Base-by-base conservation (phyloP, 139 green algal genomes). In the Auxenochlorella pyrenoidosa region DNA sequence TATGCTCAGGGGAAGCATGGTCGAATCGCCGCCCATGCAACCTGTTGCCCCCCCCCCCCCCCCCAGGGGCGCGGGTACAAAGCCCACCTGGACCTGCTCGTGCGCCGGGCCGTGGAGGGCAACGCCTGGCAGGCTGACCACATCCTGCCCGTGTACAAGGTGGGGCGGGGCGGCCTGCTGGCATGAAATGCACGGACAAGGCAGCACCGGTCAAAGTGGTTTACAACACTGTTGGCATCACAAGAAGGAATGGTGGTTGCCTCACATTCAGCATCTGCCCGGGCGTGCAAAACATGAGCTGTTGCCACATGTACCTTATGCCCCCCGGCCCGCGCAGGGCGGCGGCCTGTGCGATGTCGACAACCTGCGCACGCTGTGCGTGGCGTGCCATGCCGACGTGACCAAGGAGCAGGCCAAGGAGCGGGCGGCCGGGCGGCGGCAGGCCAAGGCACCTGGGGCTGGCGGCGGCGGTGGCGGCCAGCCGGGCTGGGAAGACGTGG, bases 111-210 rank as follows among this genome's bases (percentile, higher is more conserved):
- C 2, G 87, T 94, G 19, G 92, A 95, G 85, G 96, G 96, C 51
- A 93, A 95, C 68, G 96, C 94, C 13, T 98, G 96, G 96, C 93
- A 98, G 59, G 95, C 94, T 19, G 96, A 98, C 92, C 96, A 98
- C 93, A 95, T 98, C 66, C 59, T 93, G 24, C 85, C 95, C 0
- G 96, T 98, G 40, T 97, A 96, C 88, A 83, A 93, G 82, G 85
- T 88, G 75, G n/a, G 70, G 8, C 54, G 24, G 36, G 36, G n/a
- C n/a, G 41, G 40, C 24, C 13, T 34, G 41, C 24, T 43, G 6
- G 5, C 8, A 51, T 10, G 5, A 41, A 36, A 32, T 10, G 59
- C 59, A 30, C 24, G 8, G 21, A n/a, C n/a, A n/a, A n/a, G n/a
- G n/a, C n/a, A n/a, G n/a, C n/a, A n/a, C n/a, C n/a, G n/a, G n/a